A percentile compares a stretch with the other conserved stretches of the same genome.
phyloP scores from a whole-genome alignment of 2,329 filamentous ascomycete genomes.

The Alternaria gaisen region DNA sequence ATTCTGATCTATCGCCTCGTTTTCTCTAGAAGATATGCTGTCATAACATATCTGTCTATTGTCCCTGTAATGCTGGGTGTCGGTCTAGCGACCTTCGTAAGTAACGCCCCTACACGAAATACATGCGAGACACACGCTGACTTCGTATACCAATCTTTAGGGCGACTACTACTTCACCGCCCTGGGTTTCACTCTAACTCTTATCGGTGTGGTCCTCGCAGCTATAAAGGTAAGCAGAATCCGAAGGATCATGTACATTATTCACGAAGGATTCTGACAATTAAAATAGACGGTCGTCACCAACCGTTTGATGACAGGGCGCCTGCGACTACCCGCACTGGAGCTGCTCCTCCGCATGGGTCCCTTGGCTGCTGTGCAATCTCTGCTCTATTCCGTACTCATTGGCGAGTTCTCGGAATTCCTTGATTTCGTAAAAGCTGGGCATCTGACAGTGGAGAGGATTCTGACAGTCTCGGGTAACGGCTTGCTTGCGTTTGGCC shows the following conservation, averaged over 20 bases:
- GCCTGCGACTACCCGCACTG: conserved; percentile 6
- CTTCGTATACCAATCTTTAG: neutral
- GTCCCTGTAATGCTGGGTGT: too few species aligned
- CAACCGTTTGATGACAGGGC: conserved; percentile 12
- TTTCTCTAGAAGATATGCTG: too few species aligned
- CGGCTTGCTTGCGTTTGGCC: neutral
- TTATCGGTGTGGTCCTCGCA: conserved; percentile 8
- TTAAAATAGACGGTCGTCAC: conserved; percentile 6
- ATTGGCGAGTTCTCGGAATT: conserved; percentile 10
- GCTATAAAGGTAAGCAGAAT: conserved; percentile 4
- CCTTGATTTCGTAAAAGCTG: neutral
- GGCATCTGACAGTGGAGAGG: conserved; percentile 1
- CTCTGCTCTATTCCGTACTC: conserved; percentile 8
- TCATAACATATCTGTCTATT: too few species aligned
- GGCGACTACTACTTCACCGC: conserved; percentile 11
- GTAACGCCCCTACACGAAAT: too few species aligned
- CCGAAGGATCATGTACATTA: neutral
- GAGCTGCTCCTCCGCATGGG: conserved; percentile 11
- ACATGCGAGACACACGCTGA: neutral
- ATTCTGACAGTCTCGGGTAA: neutral
- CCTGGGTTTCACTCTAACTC: conserved; percentile 5
- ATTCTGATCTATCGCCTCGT: too few species aligned
- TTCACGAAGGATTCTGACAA: neutral
- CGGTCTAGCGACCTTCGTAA: too few species aligned
- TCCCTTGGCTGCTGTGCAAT: conserved; percentile 9